phyloP scores from a whole-genome alignment of 1,284 basidiomycete genomes.

The Earliella scabrosa region DNA sequence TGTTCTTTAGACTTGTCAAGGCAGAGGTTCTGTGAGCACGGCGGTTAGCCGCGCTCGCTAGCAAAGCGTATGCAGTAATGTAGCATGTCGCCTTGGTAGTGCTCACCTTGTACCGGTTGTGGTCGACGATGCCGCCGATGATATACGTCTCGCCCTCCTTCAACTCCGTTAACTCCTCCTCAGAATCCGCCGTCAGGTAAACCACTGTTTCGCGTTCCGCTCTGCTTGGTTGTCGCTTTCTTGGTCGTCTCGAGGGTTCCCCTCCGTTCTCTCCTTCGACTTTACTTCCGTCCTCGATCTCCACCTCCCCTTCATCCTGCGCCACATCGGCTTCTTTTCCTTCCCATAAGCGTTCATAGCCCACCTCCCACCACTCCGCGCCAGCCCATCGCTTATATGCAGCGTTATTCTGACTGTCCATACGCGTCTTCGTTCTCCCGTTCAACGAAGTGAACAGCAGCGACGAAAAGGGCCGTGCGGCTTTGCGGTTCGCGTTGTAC shows the following conservation, averaged over 20 bases:
- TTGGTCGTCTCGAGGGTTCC: neutral
- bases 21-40: slow-evolving; percentile 81
- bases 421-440: slow-evolving; percentile 68
- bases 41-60: neutral
- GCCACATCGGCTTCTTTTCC: slow-evolving; percentile 19
- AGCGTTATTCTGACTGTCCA: slow-evolving; percentile 72
- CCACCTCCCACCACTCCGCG: slow-evolving; percentile 82
- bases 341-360: slow-evolving; percentile 73
- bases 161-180: slow-evolving; percentile 82
- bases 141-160: slow-evolving; percentile 90
- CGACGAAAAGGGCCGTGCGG: slow-evolving; percentile 69
- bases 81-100: neutral
- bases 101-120: slow-evolving; percentile 93
- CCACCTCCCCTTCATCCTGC: neutral
- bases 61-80: no score
- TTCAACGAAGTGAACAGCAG: slow-evolving; percentile 83
- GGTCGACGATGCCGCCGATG: slow-evolving; percentile 96
- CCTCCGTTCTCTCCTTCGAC: neutral
- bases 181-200: slow-evolving; percentile 95
- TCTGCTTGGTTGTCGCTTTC: slow-evolving; percentile 25
- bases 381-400: slow-evolving; percentile 81
- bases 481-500: slow-evolving; percentile 84
- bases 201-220: slow-evolving; percentile 57
- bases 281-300: no score
- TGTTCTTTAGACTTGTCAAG: slow-evolving; percentile 82